These are phyloP conservation scores for Ophiostoma novo-ulmi DNA, from an alignment of 2,329 filamentous ascomycete genomes.

Conservation along the genomic window DNA sequence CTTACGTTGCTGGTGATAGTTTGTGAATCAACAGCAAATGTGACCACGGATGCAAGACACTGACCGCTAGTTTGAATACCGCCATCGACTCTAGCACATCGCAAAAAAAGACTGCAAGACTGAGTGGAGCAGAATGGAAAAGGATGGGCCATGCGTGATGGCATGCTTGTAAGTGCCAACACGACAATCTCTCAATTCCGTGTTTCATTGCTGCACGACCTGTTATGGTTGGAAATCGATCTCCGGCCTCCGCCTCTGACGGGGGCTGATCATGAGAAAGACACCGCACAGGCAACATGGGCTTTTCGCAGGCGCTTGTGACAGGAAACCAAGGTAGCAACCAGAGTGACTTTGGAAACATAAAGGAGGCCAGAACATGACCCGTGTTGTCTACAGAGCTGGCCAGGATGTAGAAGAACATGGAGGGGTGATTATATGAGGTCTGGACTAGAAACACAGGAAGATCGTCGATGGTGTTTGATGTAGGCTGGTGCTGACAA, in stretches of 20 bases:
- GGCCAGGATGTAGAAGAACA: not conserved
- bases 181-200: not conserved
- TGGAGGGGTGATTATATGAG: not conserved
- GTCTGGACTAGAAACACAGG: not conserved
- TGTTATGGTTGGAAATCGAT: conserved; percentile 15
- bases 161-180: conserved; percentile 18
- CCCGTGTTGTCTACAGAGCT: not conserved
- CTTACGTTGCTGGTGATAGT: conserved; percentile 8
- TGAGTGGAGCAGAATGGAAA: not conserved
- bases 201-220: conserved; percentile 16
- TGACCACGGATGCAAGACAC: conserved; percentile 8
- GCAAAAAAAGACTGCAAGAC: conserved; percentile 15
- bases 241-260: not conserved
- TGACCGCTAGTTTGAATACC: conserved; percentile 23
- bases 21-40: not conserved
- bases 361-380: not conserved
- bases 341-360: not conserved
- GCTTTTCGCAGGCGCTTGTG: not conserved
- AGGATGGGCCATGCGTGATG: not conserved
- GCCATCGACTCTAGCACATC: not conserved
- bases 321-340: not conserved
- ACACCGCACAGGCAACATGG: not conserved
- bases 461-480: not conserved
- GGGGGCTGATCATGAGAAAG: not conserved
- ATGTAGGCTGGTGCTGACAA: not conserved